phyloP scores from a whole-genome alignment of 2,329 filamentous ascomycete genomes.

The Didymella sp. region DNA sequence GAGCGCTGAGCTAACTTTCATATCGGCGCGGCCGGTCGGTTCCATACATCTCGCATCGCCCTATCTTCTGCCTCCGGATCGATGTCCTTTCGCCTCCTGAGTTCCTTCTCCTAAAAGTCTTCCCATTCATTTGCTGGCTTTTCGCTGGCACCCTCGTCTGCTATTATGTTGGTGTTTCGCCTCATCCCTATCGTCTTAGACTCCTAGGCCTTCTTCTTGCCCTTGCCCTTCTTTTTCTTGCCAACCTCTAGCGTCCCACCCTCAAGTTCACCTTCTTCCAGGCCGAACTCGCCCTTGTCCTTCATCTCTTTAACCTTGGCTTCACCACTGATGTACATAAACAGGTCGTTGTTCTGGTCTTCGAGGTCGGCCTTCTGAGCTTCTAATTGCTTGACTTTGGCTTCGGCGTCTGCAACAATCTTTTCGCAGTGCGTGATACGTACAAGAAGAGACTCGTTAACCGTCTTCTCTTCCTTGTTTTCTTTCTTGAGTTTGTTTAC shows the following conservation, averaged over 20 bases:
- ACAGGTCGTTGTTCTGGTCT: slow-evolving; percentile 86
- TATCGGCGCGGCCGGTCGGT: not conserved
- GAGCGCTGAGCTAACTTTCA: not conserved
- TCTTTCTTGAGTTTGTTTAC: slow-evolving; percentile 77
- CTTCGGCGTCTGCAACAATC: slow-evolving; percentile 64
- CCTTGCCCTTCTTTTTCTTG: slow-evolving; percentile 37
- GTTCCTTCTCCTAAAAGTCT: not conserved
- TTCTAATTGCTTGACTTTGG: slow-evolving; percentile 51
- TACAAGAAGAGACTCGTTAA: slow-evolving; percentile 80
- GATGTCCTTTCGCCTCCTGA: not conserved
- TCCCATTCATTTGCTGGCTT: not conserved
- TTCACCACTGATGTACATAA: slow-evolving; percentile 84
- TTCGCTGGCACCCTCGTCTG: not conserved
- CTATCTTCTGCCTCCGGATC: not conserved
- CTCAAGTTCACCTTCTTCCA: slow-evolving; percentile 68
- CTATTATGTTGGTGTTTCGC: not conserved
- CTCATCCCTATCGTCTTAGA: not conserved
- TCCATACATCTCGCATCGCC: not conserved
- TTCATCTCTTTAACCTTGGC: slow-evolving; percentile 78
- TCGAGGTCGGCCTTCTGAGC: slow-evolving; percentile 73
- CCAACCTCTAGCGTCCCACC: slow-evolving; percentile 44
- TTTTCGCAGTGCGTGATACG: slow-evolving; percentile 75
- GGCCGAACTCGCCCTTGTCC: slow-evolving; percentile 73
- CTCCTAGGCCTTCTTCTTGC: slow-evolving; percentile 29
- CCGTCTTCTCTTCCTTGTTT: slow-evolving; percentile 84